Evolutionary conservation across 1,284 basidiomycete species (phyloP).

Genomic region (Xanthoconium separans): DNA sequence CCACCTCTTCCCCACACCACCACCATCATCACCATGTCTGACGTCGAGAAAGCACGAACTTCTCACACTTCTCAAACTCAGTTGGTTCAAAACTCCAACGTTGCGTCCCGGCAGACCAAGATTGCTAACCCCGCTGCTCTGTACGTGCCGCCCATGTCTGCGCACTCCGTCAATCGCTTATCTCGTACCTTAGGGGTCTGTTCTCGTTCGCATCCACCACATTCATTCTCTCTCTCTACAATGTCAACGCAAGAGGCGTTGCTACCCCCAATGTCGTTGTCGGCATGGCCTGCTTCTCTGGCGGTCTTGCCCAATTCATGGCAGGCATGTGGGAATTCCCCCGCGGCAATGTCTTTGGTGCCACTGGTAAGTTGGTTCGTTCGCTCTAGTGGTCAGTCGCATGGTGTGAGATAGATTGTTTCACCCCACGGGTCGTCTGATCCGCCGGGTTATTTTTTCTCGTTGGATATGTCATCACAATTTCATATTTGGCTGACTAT

Average conservation of each 20-base stretch:
- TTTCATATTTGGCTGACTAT: constrained; percentile 1
- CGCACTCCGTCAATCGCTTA: neutral
- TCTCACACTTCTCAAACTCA: constrained; percentile 24
- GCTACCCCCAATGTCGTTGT: constrained; percentile 70
- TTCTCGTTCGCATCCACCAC: constrained; percentile 76
- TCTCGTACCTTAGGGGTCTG: constrained; percentile 47
- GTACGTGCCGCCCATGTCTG: constrained; percentile 31
- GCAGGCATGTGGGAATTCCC: constrained; percentile 85
- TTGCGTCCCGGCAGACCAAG: constrained; percentile 18
- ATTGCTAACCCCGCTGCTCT: constrained; percentile 57
- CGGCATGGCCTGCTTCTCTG: constrained; percentile 81
- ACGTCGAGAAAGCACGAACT: constrained; percentile 33
- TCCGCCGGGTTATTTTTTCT: neutral
- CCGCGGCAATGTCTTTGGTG: constrained; percentile 68
- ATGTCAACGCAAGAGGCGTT: constrained; percentile 53
- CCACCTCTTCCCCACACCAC: neutral
- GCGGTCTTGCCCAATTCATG: constrained; percentile 78
- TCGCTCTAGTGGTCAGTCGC: no score
- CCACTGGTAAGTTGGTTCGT: constrained; percentile 51
- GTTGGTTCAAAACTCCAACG: constrained; percentile 14
- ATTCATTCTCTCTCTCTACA: constrained; percentile 69
- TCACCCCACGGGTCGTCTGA: neutral
- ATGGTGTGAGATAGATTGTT: neutral
- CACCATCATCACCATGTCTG: constrained; percentile 32
- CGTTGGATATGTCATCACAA: neutral